Base-by-base conservation (phyloP, 257 asterid genomes). In the Capsicum pubescens region DNA sequence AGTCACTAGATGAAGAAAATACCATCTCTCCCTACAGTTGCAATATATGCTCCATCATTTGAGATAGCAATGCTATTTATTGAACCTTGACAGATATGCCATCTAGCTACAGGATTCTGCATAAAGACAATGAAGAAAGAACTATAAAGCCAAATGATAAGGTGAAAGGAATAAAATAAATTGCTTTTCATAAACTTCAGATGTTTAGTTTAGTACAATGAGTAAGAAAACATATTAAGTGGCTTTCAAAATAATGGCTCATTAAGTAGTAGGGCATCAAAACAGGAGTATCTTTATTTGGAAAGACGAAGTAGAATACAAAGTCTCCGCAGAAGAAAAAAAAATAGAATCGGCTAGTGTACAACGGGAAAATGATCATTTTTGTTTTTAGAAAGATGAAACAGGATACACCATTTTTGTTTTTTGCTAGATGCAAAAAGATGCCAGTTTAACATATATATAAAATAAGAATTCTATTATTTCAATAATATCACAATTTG, bases 71-170 rank as follows among this genome's bases (percentile, higher is more conserved):
- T 90, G 90, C 93, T 91, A 82, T 95, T 95, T 54, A 95, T 88
- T 85, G 99, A 87, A 82, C 99, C 99, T 90, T 94, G 99, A 86
- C 98, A 93, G 86, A 95, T 89, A 87, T 95, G 99, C 99, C 99
- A 95, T 88, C 99, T 89, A 83, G 97, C 98, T 85, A 94, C 89
- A 66, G 99, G 99, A 88, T 95, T 95, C 99, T 95, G 97, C 90
- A 90, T 48, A 86, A 12, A 66, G 84, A 57, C 81, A 86, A 39
- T 55, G 42, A 52, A 71, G 81, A 84, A 61, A 12, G 44, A 76
- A 50, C n/a, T 66, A 66, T 66, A 11, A 64, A 66, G 44, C 44
- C 44, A 39, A 39, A 39, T 39, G 44, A 39, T 39, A 39, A 39
- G 48, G 72, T 66, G 72, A 32, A 66, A 32, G 46, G 46, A 66